Evolutionary conservation across 169 alveolate species (phyloP).

Genomic region (Eimeria falciformis): DNA sequence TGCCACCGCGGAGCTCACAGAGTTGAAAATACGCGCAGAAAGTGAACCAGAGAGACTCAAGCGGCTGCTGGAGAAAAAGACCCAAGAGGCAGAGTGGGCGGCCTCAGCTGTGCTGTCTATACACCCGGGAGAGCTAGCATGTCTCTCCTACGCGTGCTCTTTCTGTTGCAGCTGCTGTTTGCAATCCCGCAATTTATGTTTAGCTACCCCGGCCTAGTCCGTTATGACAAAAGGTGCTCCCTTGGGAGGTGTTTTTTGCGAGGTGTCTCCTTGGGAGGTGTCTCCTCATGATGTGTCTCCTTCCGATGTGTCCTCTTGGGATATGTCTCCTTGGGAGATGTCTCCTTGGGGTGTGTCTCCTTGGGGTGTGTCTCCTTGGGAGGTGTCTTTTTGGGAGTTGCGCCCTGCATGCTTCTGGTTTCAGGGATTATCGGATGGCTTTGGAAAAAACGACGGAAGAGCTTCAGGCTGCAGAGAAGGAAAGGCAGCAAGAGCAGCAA

Average conservation of each 20-base stretch:
- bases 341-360: no score
- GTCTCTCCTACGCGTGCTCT: no score
- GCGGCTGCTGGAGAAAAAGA: background rate
- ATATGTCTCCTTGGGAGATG: no score
- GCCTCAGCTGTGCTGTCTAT: no score
- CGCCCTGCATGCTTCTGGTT: background rate
- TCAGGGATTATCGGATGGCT: background rate
- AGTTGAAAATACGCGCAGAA: background rate
- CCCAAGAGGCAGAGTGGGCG: slow-evolving; percentile 6
- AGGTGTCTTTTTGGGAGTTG: background rate
- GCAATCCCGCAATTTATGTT: no score
- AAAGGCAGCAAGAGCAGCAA: background rate
- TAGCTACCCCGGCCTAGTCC: no score
- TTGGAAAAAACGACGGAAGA: background rate
- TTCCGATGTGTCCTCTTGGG: background rate
- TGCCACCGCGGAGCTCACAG: background rate
- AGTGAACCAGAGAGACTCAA: background rate
- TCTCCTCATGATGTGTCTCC: background rate
- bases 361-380: background rate
- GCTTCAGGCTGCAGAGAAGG: background rate
- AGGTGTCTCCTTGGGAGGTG: background rate
- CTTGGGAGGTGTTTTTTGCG: no score
- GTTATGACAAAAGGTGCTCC: no score
- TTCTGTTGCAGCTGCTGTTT: no score
- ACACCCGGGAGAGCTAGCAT: no score